Base-by-base conservation (phyloP, 2,329 filamentous ascomycete species). In the Colletotrichum paranaense region DNA sequence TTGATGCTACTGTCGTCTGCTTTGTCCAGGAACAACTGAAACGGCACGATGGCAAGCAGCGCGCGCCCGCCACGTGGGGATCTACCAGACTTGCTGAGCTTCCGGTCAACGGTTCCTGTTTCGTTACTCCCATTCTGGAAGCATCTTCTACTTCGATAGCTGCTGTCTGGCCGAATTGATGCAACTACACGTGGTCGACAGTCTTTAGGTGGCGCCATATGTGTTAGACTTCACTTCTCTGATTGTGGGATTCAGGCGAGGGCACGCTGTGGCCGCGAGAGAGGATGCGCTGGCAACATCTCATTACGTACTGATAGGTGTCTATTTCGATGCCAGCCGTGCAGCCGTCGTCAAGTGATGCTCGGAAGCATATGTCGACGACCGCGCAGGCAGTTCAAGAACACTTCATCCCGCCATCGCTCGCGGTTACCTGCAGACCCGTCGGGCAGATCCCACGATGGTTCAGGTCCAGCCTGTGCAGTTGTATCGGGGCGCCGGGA, bases 41-140 rank as follows among this genome's bases (percentile, higher is more conserved):
- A 70, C 67, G 22, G 28, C 67, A 55, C 67, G 59, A 57, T 70
- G 66, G 66, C 59, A 60, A 28, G 42, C 67, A 55, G n/a, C 60
- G 46, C 53, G 28, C 65, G 42, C 60, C 5, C 59, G 11, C 59
- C 46, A 64, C 38, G 66, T 60, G 59, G 55, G 35, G 24, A 52
- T 26, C 32, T 57, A 19, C 22, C 32, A 65, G 38, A 49, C 30
- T 38, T 24, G n/a, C 16, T 32, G 53, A 26, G n/a, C 55, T 53
- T 68, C 67, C 30, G 14, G 55, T 22, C 5, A 22, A n/a, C 32
- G 24, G 38, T 42, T 67, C 52, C 46, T 38, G 68, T 57, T 68
- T 52, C n/a, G 49, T 57, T 67, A 6, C 22, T 35, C 12, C 32
- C 28, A 38, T 53, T 30, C 28, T 9, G 42, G 46, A 32, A 12